Base-by-base conservation (phyloP, 805 yeast species). In the Lipomyces yamadae region DNA sequence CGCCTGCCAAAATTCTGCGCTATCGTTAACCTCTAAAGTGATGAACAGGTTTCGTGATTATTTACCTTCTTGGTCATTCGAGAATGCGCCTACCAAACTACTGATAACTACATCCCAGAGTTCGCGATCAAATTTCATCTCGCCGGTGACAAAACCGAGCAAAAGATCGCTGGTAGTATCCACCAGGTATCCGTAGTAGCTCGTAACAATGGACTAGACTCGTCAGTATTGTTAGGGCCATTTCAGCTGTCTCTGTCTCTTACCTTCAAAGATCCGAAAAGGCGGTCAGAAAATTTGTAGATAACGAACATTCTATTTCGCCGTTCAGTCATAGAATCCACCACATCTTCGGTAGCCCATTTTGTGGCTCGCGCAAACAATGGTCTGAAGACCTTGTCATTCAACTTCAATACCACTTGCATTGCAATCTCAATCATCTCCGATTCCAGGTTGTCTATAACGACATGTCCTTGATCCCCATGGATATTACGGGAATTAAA, bases 1-100 rank as follows among this genome's bases (percentile, higher is more conserved):
- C 56, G 92, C 86, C 66, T 90, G 88, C 99, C 99, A 95, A 80
- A 91, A 95, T 74, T 95, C 99, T 73, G 90, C 97, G 75, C 88
- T 91, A 75, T 94, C 98, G 74, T 87, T 89, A 39, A 24, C 32
- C 8, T 30, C 30, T 24, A 54, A 13, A 30, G 45, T 18, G 5
- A 58, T n/a, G 13, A 2, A 4, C 11, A 39, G 10, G 24, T 54
- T 35, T 53, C 57, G 42, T 53, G 55, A 15, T 54, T 55, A 30
- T 39, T 11, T n/a, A 57, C 64, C 45, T 57, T 59, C 56, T 33
- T 67, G 71, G 33, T 68, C 71, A 50, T 68, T 67, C 74, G 88
- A 90, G 81, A 95, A 92, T 1, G 97, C 89, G 0, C 91, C 83
- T 0, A 88, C 85, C 70, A 95, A 80, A 0, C 97, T 87, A 70